Evolutionary conservation across 2,329 filamentous ascomycete species (phyloP), one percentile per base, ranked within the genome.

Genomic region (Didymella pinodella): DNA sequence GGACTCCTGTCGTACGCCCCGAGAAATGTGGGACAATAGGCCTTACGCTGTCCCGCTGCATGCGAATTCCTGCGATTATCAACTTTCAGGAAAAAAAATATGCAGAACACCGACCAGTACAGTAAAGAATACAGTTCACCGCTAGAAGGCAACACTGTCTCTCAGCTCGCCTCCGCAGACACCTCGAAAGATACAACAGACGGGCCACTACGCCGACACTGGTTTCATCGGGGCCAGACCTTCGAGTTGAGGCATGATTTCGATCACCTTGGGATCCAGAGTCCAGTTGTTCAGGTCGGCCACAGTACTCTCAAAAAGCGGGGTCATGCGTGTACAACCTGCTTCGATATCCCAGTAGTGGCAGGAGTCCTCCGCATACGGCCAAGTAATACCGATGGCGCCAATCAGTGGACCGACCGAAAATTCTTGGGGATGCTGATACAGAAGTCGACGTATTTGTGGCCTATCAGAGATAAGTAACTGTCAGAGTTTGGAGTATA

Each of bases 301-400:
- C 31, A 75, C 66, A 20, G 71, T 70, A 36, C 64, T 73, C 48
- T 75, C 71, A 40, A 75, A 76, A 1, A 75, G 63, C 1, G 74
- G 73, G 1, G 71, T 72, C 64, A 76, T 63, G 31, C 71, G 69
- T 6, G 71, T 73, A 48, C 68, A 72, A n/a, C 66, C 71, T 25
- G 70, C 62, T 46, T 75, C 72, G 16, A 75, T 72, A 44, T 76
- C 74, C 73, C 73, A 75, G 54, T 75, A 76, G 57, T 75, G 72
- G 62, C 74, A 75, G 20, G 71, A 68, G 41, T 75, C 72, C 36
- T 76, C 72, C 16, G 72, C 70, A 53, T 75, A 75, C 14, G 71
- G 72, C 74, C 74, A 76, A 31, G 61, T 67, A 29, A 75, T 57
- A 7, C 65, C 63, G 11, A 76, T 67, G 18, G 69, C 61, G 11